A percentile compares a stretch with the other conserved stretches of the same genome.
Evolutionary conservation across 106 monocot genomes (phyloP).

Genomic region (Dioscorea zingiberensis): DNA sequence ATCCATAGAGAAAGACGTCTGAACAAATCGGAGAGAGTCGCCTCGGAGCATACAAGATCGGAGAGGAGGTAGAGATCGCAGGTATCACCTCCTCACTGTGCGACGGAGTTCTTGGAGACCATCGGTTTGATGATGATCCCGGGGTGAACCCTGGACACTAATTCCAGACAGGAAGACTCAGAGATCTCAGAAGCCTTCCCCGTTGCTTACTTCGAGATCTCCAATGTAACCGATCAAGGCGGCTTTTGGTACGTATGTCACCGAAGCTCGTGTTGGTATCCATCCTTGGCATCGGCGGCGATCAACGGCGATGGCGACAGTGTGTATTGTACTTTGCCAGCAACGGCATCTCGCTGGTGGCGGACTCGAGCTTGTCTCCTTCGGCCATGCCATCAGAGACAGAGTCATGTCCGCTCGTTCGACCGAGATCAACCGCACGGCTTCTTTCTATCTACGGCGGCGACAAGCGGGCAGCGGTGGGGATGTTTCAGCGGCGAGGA

Average conservation of each 20-base stretch:
- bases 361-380: too few relatives aligned
- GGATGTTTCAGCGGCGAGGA: too few relatives aligned
- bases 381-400: too few relatives aligned
- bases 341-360: too few relatives aligned
- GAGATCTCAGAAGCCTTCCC: constrained; percentile 23
- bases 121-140: neutral
- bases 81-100: neutral
- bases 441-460: too few relatives aligned
- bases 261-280: neutral
- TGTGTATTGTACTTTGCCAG: too few relatives aligned
- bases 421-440: too few relatives aligned
- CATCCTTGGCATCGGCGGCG: neutral
- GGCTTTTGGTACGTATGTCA: constrained; percentile 9
- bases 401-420: too few relatives aligned
- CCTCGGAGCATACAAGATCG: constrained; percentile 59
- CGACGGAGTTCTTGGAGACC: neutral
- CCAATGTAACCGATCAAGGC: constrained; percentile 1
- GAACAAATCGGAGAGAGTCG: constrained; percentile 36
- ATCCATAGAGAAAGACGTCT: constrained; percentile 22
- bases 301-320: too few relatives aligned
- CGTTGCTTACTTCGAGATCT: constrained; percentile 6
- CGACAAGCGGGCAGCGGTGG: too few relatives aligned
- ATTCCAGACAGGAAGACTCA: constrained; percentile 33
- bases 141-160: constrained; percentile 10
- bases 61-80: constrained; percentile 15